Percentiles rank a stretch among this genome's conserved stretches.
Evolutionary conservation across 768 basidiomycete species (phyloP).

Genomic region (Termitomyces sp.): DNA sequence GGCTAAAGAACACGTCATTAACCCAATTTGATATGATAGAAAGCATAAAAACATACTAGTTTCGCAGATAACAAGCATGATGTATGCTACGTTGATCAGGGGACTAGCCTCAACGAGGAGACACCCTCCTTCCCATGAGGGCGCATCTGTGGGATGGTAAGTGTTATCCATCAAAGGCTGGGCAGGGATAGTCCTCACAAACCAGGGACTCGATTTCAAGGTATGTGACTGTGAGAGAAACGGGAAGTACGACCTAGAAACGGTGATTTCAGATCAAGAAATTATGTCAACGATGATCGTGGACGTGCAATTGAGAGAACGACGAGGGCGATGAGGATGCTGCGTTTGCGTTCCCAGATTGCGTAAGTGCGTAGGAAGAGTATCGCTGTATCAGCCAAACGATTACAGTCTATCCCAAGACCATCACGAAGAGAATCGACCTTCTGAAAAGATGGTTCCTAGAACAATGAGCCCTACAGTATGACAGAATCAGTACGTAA

Average conservation of each 20-base stretch:
- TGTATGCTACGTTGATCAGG: constrained; percentile 33
- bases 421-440: constrained; percentile 11
- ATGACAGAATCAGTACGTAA: neutral
- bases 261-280: neutral
- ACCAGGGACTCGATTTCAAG: constrained; percentile 27
- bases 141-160: neutral
- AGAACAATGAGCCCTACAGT: constrained; percentile 25
- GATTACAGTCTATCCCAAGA: neutral
- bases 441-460: constrained; percentile 33
- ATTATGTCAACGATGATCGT: neutral
- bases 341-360: constrained; percentile 34
- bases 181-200: constrained; percentile 19
- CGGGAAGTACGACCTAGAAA: constrained; percentile 25
- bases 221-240: constrained; percentile 24
- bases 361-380: constrained; percentile 40
- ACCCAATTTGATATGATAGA: neutral
- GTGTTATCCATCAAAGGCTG: no score
- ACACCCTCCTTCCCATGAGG: constrained; percentile 22
- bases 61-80: constrained; percentile 32
- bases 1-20: constrained; percentile 17
- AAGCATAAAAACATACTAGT: constrained; percentile 26
- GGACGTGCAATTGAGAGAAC: constrained; percentile 19
- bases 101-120: constrained; percentile 23
- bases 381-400: constrained; percentile 21
- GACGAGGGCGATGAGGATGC: constrained; percentile 25